A percentile compares a stretch with the other conserved stretches of the same genome.
These are phyloP conservation scores for Chrysanthemum seticuspe DNA, from an alignment of 129 eudicot genomes.

Conservation along the genomic window DNA sequence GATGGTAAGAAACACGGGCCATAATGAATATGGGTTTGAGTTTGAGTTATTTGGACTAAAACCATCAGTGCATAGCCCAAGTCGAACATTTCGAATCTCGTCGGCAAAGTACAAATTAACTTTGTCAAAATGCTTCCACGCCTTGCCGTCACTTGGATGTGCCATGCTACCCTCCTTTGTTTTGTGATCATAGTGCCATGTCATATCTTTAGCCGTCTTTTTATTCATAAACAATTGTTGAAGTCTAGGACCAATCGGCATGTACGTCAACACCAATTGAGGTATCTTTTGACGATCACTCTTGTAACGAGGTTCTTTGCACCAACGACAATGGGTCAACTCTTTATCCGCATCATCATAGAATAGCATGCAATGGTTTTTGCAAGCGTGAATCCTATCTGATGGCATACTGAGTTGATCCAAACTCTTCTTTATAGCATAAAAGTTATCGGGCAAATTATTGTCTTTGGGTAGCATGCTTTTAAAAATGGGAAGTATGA, in stretches of 20 bases:
- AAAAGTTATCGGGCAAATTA: not conserved
- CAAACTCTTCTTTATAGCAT: not conserved
- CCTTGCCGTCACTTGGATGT: too few species aligned
- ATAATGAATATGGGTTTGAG: not conserved
- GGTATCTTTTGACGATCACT: not conserved
- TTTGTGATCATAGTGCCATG: not conserved
- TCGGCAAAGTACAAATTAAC: not conserved
- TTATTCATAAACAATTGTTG: not conserved
- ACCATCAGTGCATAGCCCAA: not conserved
- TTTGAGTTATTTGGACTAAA: not conserved
- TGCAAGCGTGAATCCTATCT: not conserved
- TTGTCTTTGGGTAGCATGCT: not conserved
- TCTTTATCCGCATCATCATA: not conserved
- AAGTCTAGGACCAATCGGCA: not conserved
- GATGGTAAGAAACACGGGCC: not conserved
- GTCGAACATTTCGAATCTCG: not conserved
- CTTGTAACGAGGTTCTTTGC: too few species aligned
- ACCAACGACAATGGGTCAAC: not conserved
- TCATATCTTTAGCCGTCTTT: not conserved
- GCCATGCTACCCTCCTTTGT: too few species aligned
- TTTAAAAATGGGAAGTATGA: not conserved
- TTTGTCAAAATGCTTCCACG: not conserved
- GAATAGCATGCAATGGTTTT: slow-evolving; percentile 7
- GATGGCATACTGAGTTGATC: not conserved
- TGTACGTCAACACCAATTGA: not conserved